Conservation (phyloP, 192 early-diverging fungal genomes). For the Backusella parvicylindrica region DNA sequence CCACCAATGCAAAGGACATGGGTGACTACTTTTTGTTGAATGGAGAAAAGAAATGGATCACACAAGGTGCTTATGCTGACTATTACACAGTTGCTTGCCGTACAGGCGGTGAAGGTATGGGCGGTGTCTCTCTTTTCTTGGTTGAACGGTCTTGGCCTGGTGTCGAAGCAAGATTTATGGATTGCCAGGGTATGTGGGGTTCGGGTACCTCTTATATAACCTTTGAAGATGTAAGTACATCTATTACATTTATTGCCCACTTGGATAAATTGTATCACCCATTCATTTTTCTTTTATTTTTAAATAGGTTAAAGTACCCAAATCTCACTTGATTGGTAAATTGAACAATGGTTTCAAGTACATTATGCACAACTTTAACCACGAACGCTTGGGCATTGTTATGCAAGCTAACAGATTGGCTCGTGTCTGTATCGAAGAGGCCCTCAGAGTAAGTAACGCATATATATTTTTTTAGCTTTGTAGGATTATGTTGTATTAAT, state of each 20-base stretch:
- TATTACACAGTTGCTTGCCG: slow-evolving; percentile 80
- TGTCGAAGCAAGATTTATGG: slow-evolving; percentile 83
- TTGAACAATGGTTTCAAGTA: slow-evolving; percentile 87
- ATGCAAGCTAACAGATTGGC: slow-evolving; percentile 86
- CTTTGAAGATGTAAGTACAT: slow-evolving; percentile 67
- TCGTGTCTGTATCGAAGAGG: slow-evolving; percentile 86
- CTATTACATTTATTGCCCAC: neutral
- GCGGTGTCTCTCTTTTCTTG: slow-evolving; percentile 78
- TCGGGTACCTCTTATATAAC: slow-evolving; percentile 86
- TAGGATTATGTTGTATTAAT: neutral
- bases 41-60: slow-evolving; percentile 98
- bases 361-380: slow-evolving; percentile 94
- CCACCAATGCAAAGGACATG: slow-evolving; percentile 66
- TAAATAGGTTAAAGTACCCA: slow-evolving; percentile 43
- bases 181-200: slow-evolving; percentile 91
- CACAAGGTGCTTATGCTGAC: slow-evolving; percentile 93
- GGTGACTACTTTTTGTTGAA: slow-evolving; percentile 77
- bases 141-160: slow-evolving; percentile 85
- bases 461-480: slow-evolving; percentile 30
- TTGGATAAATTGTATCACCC: neutral
- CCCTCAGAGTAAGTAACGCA: slow-evolving; percentile 73
- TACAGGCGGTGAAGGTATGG: slow-evolving; percentile 86
- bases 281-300: neutral
- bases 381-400: slow-evolving; percentile 81
- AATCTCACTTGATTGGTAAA: slow-evolving; percentile 63